Conservation (phyloP, 768 basidiomycete genomes). For the Boletus edulis region DNA sequence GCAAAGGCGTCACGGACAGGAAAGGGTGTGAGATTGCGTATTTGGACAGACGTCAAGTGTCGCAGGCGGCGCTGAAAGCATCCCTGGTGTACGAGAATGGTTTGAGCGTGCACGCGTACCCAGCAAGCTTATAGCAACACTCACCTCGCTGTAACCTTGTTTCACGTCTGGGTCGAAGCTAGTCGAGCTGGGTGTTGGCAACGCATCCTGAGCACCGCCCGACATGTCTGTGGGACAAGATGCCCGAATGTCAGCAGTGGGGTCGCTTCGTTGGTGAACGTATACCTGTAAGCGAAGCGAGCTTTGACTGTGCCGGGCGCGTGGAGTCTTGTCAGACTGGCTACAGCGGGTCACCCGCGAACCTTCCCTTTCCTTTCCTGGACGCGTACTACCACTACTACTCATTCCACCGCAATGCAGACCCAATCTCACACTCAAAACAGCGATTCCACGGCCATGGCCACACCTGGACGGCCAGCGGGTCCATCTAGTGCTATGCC, state of each 20-base stretch:
- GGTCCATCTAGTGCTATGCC: slow-evolving; percentile 42
- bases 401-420: slow-evolving; percentile 34
- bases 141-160: slow-evolving; percentile 11
- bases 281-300: neutral
- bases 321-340: neutral
- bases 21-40: slow-evolving; percentile 83
- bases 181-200: slow-evolving; percentile 14
- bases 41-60: slow-evolving; percentile 69
- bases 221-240: slow-evolving; percentile 21
- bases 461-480: slow-evolving; percentile 27
- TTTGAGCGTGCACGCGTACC: neutral
- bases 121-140: neutral
- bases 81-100: slow-evolving; percentile 11
- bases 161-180: slow-evolving; percentile 14
- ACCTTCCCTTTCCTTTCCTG: slow-evolving; percentile 25
- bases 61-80: slow-evolving; percentile 61
- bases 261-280: neutral
- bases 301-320: slow-evolving; percentile 1
- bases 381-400: neutral
- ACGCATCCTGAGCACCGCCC: slow-evolving; percentile 12
- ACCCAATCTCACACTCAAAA: slow-evolving; percentile 36
- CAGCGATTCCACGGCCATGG: slow-evolving; percentile 5
- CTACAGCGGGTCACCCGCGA: neutral
- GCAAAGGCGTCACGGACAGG: slow-evolving; percentile 73
- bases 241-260: neutral